These are phyloP conservation scores for Phoma herbarum DNA, from an alignment of 2,329 filamentous ascomycete genomes.

Conservation along the genomic window DNA sequence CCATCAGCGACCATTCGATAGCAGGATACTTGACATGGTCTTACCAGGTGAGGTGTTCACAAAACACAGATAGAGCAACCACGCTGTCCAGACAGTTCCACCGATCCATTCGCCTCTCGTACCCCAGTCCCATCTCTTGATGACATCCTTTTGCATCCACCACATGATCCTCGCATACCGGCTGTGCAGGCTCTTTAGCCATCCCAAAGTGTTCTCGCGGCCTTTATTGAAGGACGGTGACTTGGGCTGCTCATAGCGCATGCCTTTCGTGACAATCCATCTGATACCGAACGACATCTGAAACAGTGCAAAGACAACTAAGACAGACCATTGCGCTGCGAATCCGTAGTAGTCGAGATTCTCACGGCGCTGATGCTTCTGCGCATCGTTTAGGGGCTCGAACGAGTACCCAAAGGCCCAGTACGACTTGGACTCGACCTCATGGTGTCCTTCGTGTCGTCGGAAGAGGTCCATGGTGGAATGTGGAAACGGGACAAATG, in stretches of 20 bases:
- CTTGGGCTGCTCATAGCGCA: conserved; percentile 49
- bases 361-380: conserved; percentile 61
- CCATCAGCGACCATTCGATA: neutral
- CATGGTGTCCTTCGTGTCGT: conserved; percentile 37
- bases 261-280: conserved; percentile 42
- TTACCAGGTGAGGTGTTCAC: conserved; percentile 56
- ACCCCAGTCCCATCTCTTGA: conserved; percentile 58
- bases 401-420: conserved; percentile 61
- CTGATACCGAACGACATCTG: conserved; percentile 51
- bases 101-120: conserved; percentile 62
- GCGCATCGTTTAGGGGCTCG: conserved; percentile 58
- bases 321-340: conserved; percentile 64
- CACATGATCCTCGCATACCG: conserved; percentile 46
- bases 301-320: conserved; percentile 57
- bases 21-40: neutral
- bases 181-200: conserved; percentile 36
- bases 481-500: neutral
- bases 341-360: conserved; percentile 64
- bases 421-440: conserved; percentile 37
- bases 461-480: conserved; percentile 29
- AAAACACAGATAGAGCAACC: conserved; percentile 61
- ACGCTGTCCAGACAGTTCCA: conserved; percentile 60
- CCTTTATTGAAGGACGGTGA: conserved; percentile 54
- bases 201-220: conserved; percentile 32
- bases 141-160: conserved; percentile 58